Evolutionary conservation across 2,329 filamentous ascomycete species (phyloP), one percentile per base, ranked within the genome.

Genomic region (Trichophyton rubrum): DNA sequence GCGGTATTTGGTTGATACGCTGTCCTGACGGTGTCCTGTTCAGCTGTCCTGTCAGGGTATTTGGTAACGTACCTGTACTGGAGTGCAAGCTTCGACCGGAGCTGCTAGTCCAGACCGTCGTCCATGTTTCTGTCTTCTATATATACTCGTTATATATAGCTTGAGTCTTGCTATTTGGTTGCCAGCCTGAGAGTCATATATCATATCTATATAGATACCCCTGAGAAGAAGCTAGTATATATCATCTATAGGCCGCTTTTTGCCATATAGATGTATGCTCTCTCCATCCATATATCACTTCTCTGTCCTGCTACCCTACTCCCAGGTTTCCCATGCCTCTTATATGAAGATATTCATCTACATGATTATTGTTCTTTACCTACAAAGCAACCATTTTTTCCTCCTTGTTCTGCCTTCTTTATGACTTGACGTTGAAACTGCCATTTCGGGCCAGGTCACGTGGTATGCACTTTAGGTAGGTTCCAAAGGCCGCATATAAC

Each of bases 361-460:
- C 9, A 9, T 13, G 2, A 13, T 15, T 33, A 40, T 57, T 57
- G 13, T 40, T 57, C n/a, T 57, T 15, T 15, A 17, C 8, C 33
- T 24, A 40, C 15, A 40, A 20, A 40, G 27, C 22, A 33, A 9
- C n/a, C 27, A 24, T 22, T 24, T n/a, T 30, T 30, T 13, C 15
- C 33, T 57, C 30, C 38, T 40, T 41, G 11, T 57, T 22, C 17
- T 30, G 13, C n/a, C 30, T 38, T 56, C 38, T 30, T 57, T 24
- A n/a, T 30, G 11, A 3, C 40, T 20, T 30, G 55, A 57, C 30
- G 55, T 57, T 57, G 55, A 41, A 57, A 57, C 38, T 22, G 33
- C 55, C 30, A 30, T 57, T 57, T 57, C 40, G n/a, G 55, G 55
- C 41, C n/a, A 56, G 20, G 55, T 57, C 55, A 57, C 55, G 33